Percentiles rank a stretch among this genome's conserved stretches.
Evolutionary conservation across 441 rosid genomes (phyloP).

Genomic region (Brassica balearica): DNA sequence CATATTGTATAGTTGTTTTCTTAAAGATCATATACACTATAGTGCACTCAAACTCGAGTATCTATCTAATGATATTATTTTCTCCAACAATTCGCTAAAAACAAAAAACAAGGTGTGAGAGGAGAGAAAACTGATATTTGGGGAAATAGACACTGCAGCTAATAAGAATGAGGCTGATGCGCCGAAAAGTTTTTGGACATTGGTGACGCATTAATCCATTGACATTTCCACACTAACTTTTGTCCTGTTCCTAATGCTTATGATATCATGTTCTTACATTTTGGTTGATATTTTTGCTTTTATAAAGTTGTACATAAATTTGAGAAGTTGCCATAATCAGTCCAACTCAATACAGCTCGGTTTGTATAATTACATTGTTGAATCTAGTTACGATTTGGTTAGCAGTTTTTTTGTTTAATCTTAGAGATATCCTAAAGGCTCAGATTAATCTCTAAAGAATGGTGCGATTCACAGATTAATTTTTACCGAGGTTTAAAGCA

Average conservation of each 20-base stretch:
- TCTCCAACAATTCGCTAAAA: not conserved
- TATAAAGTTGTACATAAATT: not conserved
- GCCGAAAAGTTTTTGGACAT: slow-evolving; percentile 32
- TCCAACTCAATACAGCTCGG: not conserved
- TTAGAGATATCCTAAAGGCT: too few species aligned
- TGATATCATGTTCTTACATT: too few species aligned
- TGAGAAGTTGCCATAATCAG: not conserved
- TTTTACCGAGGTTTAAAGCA: too few species aligned
- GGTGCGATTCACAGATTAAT: too few species aligned
- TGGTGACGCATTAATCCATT: slow-evolving; percentile 31
- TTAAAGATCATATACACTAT: too few species aligned
- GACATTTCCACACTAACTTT: slow-evolving; percentile 26
- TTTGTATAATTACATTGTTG: not conserved
- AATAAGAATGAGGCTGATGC: slow-evolving; percentile 20
- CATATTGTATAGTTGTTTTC: not conserved
- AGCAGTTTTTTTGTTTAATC: too few species aligned
- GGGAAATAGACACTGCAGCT: slow-evolving; percentile 25
- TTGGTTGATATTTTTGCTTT: not conserved
- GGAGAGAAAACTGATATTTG: slow-evolving; percentile 4
- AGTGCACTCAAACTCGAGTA: not conserved
- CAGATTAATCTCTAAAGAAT: too few species aligned
- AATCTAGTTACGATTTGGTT: too few species aligned
- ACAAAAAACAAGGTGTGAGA: slow-evolving; percentile 11
- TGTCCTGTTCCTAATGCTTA: slow-evolving; percentile 25
- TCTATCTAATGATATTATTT: not conserved